These are phyloP conservation scores for Colletotrichum gloeosporioides DNA, from an alignment of 2,329 filamentous ascomycete genomes.

Conservation along the genomic window DNA sequence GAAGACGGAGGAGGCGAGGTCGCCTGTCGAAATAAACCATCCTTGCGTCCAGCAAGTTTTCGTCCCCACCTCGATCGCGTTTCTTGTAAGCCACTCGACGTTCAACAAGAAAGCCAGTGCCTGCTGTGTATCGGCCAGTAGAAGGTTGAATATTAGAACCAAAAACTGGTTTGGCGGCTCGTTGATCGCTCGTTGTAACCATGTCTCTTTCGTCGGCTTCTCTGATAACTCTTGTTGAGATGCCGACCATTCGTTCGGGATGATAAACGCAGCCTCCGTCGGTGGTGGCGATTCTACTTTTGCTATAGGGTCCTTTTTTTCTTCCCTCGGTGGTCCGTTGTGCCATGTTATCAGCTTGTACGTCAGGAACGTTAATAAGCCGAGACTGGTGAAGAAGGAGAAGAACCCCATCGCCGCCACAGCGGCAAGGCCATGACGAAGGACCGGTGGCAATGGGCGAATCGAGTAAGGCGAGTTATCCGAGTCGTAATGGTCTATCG, in stretches of 20 bases:
- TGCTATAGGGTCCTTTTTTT: not conserved
- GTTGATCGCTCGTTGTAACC: slow-evolving; percentile 29
- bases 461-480: slow-evolving; percentile 33
- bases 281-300: slow-evolving; percentile 10
- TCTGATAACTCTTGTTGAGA: slow-evolving; percentile 21
- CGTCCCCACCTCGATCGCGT: slow-evolving; percentile 59
- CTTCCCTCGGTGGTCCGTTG: slow-evolving; percentile 21
- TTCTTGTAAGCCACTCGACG: slow-evolving; percentile 58
- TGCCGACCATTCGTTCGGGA: slow-evolving; percentile 28
- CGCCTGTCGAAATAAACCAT: slow-evolving; percentile 71
- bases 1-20: slow-evolving; percentile 70
- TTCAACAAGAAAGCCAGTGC: slow-evolving; percentile 69
- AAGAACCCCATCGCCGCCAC: slow-evolving; percentile 40
- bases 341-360: slow-evolving; percentile 41
- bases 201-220: not conserved
- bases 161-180: slow-evolving; percentile 69
- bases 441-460: slow-evolving; percentile 37
- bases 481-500: slow-evolving; percentile 26
- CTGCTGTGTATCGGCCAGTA: slow-evolving; percentile 73
- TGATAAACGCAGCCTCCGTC: slow-evolving; percentile 28
- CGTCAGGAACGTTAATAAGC: slow-evolving; percentile 38
- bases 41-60: slow-evolving; percentile 67
- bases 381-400: slow-evolving; percentile 38
- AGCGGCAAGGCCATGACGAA: slow-evolving; percentile 40
- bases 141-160: slow-evolving; percentile 71